Conservation (phyloP, 257 asterid species). For the Fraxinus excelsior region DNA sequence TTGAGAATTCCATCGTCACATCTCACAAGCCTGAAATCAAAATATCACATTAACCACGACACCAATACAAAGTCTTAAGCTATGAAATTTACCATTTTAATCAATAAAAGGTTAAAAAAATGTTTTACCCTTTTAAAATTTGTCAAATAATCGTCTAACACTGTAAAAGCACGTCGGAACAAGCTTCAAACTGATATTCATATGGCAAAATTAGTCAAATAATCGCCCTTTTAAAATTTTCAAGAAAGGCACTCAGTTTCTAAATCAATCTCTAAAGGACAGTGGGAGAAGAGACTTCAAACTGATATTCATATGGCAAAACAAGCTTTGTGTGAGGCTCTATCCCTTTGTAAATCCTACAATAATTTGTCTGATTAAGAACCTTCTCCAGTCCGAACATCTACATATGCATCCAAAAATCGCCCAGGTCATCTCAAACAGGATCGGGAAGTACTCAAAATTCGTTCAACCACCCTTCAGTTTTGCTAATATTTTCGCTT, state of each 20-base stretch:
- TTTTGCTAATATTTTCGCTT: neutral
- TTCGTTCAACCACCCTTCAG: slow-evolving; percentile 32
- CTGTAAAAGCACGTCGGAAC: too few relatives aligned
- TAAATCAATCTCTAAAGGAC: slow-evolving; percentile 60
- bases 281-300: slow-evolving; percentile 91
- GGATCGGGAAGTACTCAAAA: slow-evolving; percentile 31
- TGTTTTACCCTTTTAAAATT: too few relatives aligned
- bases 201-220: too few relatives aligned
- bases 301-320: slow-evolving; percentile 84
- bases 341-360: slow-evolving; percentile 49
- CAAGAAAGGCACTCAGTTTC: slow-evolving; percentile 30
- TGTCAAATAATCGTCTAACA: too few relatives aligned
- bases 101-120: too few relatives aligned
- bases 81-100: too few relatives aligned
- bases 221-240: too few relatives aligned
- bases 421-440: slow-evolving; percentile 32
- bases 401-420: slow-evolving; percentile 61
- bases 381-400: slow-evolving; percentile 20
- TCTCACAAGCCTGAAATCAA: too few relatives aligned
- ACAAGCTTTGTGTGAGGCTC: slow-evolving; percentile 79
- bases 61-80: too few relatives aligned
- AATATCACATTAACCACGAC: too few relatives aligned
- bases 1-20: too few relatives aligned
- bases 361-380: slow-evolving; percentile 14
- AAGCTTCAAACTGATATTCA: too few relatives aligned